Evolutionary conservation across 352 stramenopile species (phyloP), one percentile per base, ranked within the genome.

Genomic region (Globisporangium mamillatum): DNA sequence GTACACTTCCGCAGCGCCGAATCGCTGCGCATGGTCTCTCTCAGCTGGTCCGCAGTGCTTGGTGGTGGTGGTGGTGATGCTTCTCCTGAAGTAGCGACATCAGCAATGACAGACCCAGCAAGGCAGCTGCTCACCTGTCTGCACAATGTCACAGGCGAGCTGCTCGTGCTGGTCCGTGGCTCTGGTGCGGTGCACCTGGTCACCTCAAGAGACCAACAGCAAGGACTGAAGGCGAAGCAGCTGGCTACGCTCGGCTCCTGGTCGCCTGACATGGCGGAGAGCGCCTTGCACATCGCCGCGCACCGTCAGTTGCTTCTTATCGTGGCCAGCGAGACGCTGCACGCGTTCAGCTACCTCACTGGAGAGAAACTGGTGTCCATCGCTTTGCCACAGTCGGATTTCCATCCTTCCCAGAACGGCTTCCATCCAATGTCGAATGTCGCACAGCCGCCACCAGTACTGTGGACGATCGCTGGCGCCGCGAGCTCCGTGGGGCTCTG

Each of bases 111-210:
- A 1, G 57, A 63, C 10, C 50, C 48, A n/a, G 48, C 60, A 22
- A 60, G 34, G 1, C 22, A 74, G 16, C 54, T 84, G 20, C 64
- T 83, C 22, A 67, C 68, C 0, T 91, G 81, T 57, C 38, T 89
- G 2, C 89, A 95, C 53, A 88, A 74, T 53, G 74, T 93, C 50
- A 96, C 89, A n/a, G 86, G 89, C 6, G 87, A 94, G 64, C 73
- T 95, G 6, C 54, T 95, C 27, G 69, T 89, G 41, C 24, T 95
- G 0, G 63, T 78, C 7, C 73, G 72, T 1, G 36, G 58, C 4
- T 75, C 75, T 22, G 74, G 75, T 8, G 58, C 68, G 12, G 48
- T 93, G 9, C 78, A 80, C 38, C 62, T 93, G 27, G 71, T 92
- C 48, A 78, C 72, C 4, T 70, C 70, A 0, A 76, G 77, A 14